Base-by-base conservation (phyloP, 148 eudicot species). In the Hydrangea macrophylla region DNA sequence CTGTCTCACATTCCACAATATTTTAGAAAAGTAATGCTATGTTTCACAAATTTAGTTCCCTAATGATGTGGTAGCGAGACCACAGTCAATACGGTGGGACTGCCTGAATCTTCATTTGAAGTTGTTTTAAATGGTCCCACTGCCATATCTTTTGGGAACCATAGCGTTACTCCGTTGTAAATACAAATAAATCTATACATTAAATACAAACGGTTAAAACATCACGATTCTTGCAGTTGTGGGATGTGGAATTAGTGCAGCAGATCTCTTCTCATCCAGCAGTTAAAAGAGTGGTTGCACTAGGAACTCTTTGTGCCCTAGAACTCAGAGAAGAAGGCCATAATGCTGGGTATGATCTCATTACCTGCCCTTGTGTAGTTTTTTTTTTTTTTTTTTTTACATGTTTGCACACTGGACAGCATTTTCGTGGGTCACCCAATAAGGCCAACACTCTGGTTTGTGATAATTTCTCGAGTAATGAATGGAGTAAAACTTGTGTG, bases 281-380 rank as follows among this genome's bases (percentile, higher is more conserved):
- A 59, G 81, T 91, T 33, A 53, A 71, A 68, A 91, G 97, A 76
- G 80, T 94, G 73, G 84, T 91, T 60, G 81, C 76, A 11, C 55
- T 91, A 63, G 99, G 99, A 63, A 91, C 99, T 31, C 79, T 94
- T 51, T 91, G 80, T 73, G 97, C 91, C 12, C 68, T 94, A 50
- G 99, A 94, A 82, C 91, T 94, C 50, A 72, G 56, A 77, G 89
- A 91, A 35, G 85, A 84, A 71, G 99, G 91, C 73, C 63, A 73
- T 60, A 81, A 85, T 77, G 81, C 88, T 27, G 99, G 99, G 97
- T 94, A 91, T 65, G 20, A 37, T 62, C 20, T 56, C 53, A 18
- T 28, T 24, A 58, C 66, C 17, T 56, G 1, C 27, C 57, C 37
- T 22, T 35, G 18, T 64, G 12, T 64, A n/a, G 1, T 25, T 0